Conservation (phyloP, 2,329 filamentous ascomycete genomes). For the Aspergillus nomiae region DNA sequence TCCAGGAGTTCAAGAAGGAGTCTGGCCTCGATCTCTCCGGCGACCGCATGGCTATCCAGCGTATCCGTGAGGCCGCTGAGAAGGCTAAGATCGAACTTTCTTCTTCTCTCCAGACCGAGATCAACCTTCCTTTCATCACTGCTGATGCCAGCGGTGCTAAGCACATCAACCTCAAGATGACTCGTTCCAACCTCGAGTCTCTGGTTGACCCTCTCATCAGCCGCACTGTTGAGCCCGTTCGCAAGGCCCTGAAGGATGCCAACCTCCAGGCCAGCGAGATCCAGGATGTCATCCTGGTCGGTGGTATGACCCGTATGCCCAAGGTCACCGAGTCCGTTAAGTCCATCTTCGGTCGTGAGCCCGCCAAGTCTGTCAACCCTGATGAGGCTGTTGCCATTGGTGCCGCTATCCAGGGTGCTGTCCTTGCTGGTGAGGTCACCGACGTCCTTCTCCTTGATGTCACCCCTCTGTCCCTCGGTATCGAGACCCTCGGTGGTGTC, state of each 20-base stretch:
- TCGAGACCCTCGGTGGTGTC: slow-evolving; percentile 96
- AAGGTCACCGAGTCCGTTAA: slow-evolving; percentile 97
- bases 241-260: slow-evolving; percentile 96
- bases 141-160: slow-evolving; percentile 93
- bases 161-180: slow-evolving; percentile 97
- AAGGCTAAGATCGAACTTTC: slow-evolving; percentile 99
- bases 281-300: slow-evolving; percentile 95
- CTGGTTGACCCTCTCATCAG: slow-evolving; percentile 87
- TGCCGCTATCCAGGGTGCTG: slow-evolving; percentile 95
- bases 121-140: slow-evolving; percentile 98
- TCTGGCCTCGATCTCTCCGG: slow-evolving; percentile 84
- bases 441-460: slow-evolving; percentile 94
- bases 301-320: slow-evolving; percentile 99
- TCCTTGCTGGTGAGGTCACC: slow-evolving; percentile 94
- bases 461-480: slow-evolving; percentile 93
- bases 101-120: slow-evolving; percentile 91
- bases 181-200: slow-evolving; percentile 86
- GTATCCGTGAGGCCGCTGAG: slow-evolving; percentile 97
- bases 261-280: slow-evolving; percentile 89
- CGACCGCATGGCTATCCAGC: slow-evolving; percentile 98
- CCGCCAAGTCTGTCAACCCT: slow-evolving; percentile 97
- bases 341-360: slow-evolving; percentile 93
- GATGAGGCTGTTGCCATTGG: slow-evolving; percentile 98
- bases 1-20: slow-evolving; percentile 95
- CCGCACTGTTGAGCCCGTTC: slow-evolving; percentile 86